Percentiles rank a stretch among this genome's conserved stretches.
Conservation (phyloP, 352 stramenopile genomes). For the Phytopythium aichiense region DNA sequence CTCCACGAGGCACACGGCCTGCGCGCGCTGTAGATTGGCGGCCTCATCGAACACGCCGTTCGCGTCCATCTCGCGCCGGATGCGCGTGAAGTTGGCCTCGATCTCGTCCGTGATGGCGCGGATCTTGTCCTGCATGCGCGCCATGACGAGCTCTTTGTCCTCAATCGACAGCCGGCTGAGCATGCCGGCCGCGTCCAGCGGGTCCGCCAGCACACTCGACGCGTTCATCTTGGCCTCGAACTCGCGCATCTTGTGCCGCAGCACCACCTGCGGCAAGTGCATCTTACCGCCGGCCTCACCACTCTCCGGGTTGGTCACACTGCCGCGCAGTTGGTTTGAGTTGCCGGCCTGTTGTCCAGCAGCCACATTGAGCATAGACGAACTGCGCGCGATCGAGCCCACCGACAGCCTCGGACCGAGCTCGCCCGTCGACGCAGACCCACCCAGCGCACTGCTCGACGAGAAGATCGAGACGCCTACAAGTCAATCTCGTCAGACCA, state of each 20-base stretch:
- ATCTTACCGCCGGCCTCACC: slow-evolving; percentile 20
- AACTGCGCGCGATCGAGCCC: background rate
- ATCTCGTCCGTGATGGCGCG: slow-evolving; percentile 49
- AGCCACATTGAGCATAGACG: background rate
- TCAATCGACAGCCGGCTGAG: slow-evolving; percentile 55
- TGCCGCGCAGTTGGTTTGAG: background rate
- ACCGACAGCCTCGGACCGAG: background rate
- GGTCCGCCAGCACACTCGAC: slow-evolving; percentile 34
- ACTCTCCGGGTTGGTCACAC: background rate
- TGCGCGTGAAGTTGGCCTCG: slow-evolving; percentile 44
- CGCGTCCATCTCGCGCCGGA: slow-evolving; percentile 50
- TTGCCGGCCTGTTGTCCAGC: background rate
- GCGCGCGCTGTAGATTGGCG: slow-evolving; percentile 55
- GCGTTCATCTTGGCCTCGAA: slow-evolving; percentile 67
- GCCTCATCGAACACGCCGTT: slow-evolving; percentile 62
- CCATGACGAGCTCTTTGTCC: slow-evolving; percentile 73
- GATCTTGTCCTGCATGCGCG: slow-evolving; percentile 67
- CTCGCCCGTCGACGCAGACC: background rate
- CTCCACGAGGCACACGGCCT: slow-evolving; percentile 66
- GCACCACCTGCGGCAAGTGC: slow-evolving; percentile 62
- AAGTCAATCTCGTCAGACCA: background rate
- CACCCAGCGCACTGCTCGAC: background rate
- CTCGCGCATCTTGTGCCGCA: slow-evolving; percentile 77
- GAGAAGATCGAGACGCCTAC: slow-evolving; percentile 58
- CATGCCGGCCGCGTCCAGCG: slow-evolving; percentile 28